phyloP scores from a whole-genome alignment of 371 early-diverging fungal species.

The Entomophthora muscae region DNA sequence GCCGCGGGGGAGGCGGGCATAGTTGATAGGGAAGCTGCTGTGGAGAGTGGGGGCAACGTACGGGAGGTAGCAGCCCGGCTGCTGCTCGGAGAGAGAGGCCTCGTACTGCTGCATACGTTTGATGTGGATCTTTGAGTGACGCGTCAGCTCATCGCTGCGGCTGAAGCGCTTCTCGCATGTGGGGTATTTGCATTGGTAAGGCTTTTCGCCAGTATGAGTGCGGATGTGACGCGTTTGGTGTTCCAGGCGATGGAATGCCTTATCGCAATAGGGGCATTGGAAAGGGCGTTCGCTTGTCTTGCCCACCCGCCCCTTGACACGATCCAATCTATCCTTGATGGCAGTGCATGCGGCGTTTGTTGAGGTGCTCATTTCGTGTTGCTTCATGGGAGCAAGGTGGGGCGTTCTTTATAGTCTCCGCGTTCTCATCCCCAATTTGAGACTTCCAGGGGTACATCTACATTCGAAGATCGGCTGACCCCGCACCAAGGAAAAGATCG shows the following conservation, averaged over 20 bases:
- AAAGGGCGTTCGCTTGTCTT: slow-evolving; percentile 23
- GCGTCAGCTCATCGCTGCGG: slow-evolving; percentile 74
- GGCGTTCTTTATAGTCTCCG: too few species aligned
- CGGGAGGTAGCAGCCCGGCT: neutral
- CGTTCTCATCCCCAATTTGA: too few species aligned
- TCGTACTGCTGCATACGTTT: slow-evolving; percentile 1
- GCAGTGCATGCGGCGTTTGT: neutral
- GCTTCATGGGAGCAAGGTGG: too few species aligned
- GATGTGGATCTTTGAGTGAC: slow-evolving; percentile 57
- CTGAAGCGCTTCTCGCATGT: slow-evolving; percentile 76
- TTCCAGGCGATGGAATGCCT: slow-evolving; percentile 50
- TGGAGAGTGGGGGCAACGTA: neutral
- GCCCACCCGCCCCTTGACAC: neutral
- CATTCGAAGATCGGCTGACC: too few species aligned
- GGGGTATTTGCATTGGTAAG: slow-evolving; percentile 60
- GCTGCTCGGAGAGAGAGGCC: neutral
- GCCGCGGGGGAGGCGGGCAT: neutral
- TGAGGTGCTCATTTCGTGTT: neutral
- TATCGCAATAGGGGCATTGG: slow-evolving; percentile 40
- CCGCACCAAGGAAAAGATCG: too few species aligned
- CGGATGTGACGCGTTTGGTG: slow-evolving; percentile 76
- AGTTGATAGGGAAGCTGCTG: neutral
- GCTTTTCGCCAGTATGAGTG: slow-evolving; percentile 85
- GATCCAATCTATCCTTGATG: neutral
- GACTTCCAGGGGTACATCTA: too few species aligned